Conservation (phyloP, 495 filamentous ascomycete species). For the Annulohypoxylon moriforme region DNA sequence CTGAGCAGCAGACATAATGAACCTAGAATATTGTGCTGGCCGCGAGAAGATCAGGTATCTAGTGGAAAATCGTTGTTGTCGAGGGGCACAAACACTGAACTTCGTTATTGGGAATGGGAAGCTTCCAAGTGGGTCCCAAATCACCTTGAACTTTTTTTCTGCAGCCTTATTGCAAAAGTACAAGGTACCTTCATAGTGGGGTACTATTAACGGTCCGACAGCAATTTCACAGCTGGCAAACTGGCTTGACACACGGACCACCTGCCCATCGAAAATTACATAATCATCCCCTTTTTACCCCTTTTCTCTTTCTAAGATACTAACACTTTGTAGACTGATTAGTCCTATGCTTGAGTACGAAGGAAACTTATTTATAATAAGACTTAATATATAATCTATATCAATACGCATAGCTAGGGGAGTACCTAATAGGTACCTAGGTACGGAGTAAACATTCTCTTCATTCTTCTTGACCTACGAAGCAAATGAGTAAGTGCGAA, state of each 20-base stretch:
- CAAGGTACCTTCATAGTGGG: not conserved
- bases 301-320: too few species aligned
- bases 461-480: too few species aligned
- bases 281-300: not conserved
- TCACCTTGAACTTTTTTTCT: constrained; percentile 53
- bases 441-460: too few species aligned
- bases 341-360: too few species aligned
- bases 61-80: constrained; percentile 36
- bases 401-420: too few species aligned
- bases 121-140: constrained; percentile 30
- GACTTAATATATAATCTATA: too few species aligned
- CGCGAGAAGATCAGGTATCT: constrained; percentile 17
- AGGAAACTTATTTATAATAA: too few species aligned
- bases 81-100: constrained; percentile 26
- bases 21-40: not conserved
- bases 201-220: not conserved
- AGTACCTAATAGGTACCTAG: too few species aligned
- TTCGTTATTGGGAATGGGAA: constrained; percentile 1
- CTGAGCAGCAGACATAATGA: constrained; percentile 87
- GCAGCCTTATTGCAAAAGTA: constrained; percentile 18
- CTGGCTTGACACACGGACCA: not conserved
- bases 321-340: too few species aligned
- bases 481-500: too few species aligned
- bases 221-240: not conserved
- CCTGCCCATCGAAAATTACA: not conserved